Evolutionary conservation across 768 basidiomycete species (phyloP), one percentile per base, ranked within the genome.

Genomic region (Suillus lakei): DNA sequence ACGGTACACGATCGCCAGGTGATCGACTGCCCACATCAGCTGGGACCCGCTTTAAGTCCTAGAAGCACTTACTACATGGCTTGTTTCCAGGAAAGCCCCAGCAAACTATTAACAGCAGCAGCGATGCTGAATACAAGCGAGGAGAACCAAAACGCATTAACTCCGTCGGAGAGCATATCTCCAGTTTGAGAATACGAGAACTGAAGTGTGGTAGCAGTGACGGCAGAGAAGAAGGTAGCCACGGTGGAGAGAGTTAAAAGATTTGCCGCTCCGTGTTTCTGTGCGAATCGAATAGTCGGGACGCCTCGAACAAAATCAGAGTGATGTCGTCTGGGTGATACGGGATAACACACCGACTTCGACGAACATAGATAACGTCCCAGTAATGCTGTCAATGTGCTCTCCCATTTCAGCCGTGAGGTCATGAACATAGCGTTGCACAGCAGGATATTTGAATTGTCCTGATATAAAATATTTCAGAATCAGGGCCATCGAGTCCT

Each of bases 41-140:
- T 15, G 34, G n/a, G 48, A 26, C 16, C 15, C 6, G 18, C 55
- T 5, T 38, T 1, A 32, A 51, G 41, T 62, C 56, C 46, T 10
- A 13, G 51, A 64, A n/a, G 32, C 30, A 85, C 89, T 68, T 77
- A 91, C 90, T 92, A 92, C 89, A 91, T 91, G 0, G 91, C 90
- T 71, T 91, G 89, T 72, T 90, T 91, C 91, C 91, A 92, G 0
- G 90, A 91, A 58, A 92, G 76, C 53, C 90, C 91, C 16, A 92
- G 79, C n/a, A 91, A 77, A 73, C 87, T 88, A 75, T 91, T 92
- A 50, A 92, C 91, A 26, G 91, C 90, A 4, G 91, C 88, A 26
- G 85, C 89, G 65, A 91, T 91, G 67, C 88, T 90, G 77, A 92
- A 91, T 5, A 92, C 90, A 63, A 92, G 75, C 9, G 89, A 91